A percentile compares a stretch with the other conserved stretches of the same genome.
Evolutionary conservation across 305 asterid species (phyloP).

Genomic region (Rubia balearica): DNA sequence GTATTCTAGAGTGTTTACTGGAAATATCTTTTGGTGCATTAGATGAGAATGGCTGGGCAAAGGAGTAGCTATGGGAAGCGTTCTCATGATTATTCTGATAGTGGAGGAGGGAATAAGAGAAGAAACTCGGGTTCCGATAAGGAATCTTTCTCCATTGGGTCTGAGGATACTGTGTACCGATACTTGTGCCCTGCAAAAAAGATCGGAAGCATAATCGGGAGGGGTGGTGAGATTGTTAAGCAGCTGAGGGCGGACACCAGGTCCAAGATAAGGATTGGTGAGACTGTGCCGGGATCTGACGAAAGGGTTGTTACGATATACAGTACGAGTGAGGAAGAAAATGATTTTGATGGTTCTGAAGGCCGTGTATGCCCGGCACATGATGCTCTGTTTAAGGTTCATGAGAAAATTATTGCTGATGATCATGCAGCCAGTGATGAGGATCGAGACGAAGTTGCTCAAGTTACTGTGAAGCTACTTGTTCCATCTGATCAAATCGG

Average conservation of each 20-base stretch:
- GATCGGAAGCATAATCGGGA: slow-evolving; percentile 86
- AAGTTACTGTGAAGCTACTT: slow-evolving; percentile 60
- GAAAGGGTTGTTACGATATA: slow-evolving; percentile 80
- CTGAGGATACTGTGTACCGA: slow-evolving; percentile 77
- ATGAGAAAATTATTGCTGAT: slow-evolving; percentile 72
- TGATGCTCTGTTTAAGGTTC: slow-evolving; percentile 87
- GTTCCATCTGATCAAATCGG: slow-evolving; percentile 97
- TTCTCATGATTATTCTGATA: slow-evolving; percentile 54
- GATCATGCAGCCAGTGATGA: slow-evolving; percentile 41
- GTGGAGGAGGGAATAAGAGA: slow-evolving; percentile 57
- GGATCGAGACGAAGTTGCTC: slow-evolving; percentile 49
- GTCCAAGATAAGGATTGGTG: slow-evolving; percentile 88
- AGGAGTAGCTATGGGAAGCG: slow-evolving; percentile 75
- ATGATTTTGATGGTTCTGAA: slow-evolving; percentile 54
- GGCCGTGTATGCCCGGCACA: slow-evolving; percentile 65
- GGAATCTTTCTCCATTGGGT: slow-evolving; percentile 52
- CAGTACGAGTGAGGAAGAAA: slow-evolving; percentile 70
- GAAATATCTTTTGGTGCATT: background rate
- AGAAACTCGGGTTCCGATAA: slow-evolving; percentile 63
- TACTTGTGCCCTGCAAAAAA: slow-evolving; percentile 81
- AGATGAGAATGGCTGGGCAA: slow-evolving; percentile 69
- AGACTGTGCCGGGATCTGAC: slow-evolving; percentile 73
- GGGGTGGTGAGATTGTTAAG: slow-evolving; percentile 95
- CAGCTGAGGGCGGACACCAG: slow-evolving; percentile 81
- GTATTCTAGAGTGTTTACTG: background rate